These are phyloP conservation scores for Trypanosoma platydactyli DNA, from an alignment of 208 protist species.

Conservation along the genomic window DNA sequence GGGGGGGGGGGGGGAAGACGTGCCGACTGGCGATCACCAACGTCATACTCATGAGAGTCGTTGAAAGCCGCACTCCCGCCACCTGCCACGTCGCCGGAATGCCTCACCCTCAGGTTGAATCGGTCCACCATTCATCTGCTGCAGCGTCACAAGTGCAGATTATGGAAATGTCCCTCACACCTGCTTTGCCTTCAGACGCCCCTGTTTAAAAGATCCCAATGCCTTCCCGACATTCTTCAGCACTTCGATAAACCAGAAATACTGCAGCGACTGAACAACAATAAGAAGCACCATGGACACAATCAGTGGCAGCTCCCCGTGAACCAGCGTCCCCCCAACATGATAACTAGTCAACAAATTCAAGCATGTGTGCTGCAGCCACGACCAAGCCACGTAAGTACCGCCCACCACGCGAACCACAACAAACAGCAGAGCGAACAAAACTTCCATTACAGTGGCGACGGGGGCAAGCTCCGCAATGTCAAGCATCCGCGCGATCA, in stretches of 20 bases:
- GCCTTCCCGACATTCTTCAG: slow-evolving; percentile 41
- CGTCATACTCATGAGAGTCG: no score
- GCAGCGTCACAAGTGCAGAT: no score
- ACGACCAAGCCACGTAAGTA: slow-evolving; percentile 51
- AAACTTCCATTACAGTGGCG: slow-evolving; percentile 46
- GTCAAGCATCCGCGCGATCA: slow-evolving; percentile 43
- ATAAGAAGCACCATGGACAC: slow-evolving; percentile 52
- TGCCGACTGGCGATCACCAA: no score
- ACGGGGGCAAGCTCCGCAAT: slow-evolving; percentile 16
- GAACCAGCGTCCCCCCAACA: slow-evolving; percentile 38
- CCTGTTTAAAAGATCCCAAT: neutral
- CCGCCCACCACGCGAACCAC: slow-evolving; percentile 72
- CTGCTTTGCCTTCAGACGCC: slow-evolving; percentile 2
- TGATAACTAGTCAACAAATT: slow-evolving; percentile 41
- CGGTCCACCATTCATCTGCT: no score
- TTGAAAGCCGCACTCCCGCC: no score
- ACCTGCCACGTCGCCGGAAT: no score
- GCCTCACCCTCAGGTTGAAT: no score
- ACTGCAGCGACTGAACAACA: slow-evolving; percentile 70
- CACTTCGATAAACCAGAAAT: slow-evolving; percentile 80
- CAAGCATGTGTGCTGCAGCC: slow-evolving; percentile 34
- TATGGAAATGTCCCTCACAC: neutral
- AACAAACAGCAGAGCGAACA: slow-evolving; percentile 66
- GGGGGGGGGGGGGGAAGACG: no score
- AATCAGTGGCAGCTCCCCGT: slow-evolving; percentile 57